phyloP scores from a whole-genome alignment of 768 basidiomycete species.

The Imleria badia region DNA sequence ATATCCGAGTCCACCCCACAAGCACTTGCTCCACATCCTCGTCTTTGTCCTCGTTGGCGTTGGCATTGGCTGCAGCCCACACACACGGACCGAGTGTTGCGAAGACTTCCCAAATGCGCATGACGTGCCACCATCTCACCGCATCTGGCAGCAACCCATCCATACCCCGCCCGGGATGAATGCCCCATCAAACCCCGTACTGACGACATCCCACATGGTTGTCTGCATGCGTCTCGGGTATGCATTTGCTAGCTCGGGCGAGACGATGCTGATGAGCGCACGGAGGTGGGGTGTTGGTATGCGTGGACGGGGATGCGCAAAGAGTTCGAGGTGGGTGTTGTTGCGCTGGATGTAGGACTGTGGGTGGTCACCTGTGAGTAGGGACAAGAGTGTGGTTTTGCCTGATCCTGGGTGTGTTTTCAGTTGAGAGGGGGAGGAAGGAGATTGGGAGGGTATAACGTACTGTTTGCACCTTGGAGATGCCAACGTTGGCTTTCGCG shows the following conservation, averaged over 20 bases:
- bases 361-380: conserved; percentile 93
- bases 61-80: conserved; percentile 40
- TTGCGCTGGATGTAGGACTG: conserved; percentile 79
- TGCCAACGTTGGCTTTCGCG: too few relatives aligned
- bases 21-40: too few relatives aligned
- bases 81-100: conserved; percentile 57
- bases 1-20: too few relatives aligned
- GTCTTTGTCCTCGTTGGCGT: background rate
- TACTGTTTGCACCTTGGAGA: conserved; percentile 91
- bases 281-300: conserved; percentile 70
- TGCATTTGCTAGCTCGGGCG: conserved; percentile 88
- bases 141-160: conserved; percentile 36
- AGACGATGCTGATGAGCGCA: conserved; percentile 72
- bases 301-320: conserved; percentile 57
- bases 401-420: conserved; percentile 65
- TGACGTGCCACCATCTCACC: conserved; percentile 39
- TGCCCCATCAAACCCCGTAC: conserved; percentile 86
- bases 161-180: conserved; percentile 61
- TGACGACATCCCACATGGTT: conserved; percentile 76
- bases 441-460: conserved; percentile 1
- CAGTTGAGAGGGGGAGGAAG: background rate
- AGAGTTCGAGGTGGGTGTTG: conserved; percentile 50
- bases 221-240: conserved; percentile 75
- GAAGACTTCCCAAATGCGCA: conserved; percentile 58
- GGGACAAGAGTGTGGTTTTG: conserved; percentile 89